These are phyloP conservation scores for Cladobotryum mycophilum DNA, from an alignment of 2,329 filamentous ascomycete genomes.

Conservation along the genomic window DNA sequence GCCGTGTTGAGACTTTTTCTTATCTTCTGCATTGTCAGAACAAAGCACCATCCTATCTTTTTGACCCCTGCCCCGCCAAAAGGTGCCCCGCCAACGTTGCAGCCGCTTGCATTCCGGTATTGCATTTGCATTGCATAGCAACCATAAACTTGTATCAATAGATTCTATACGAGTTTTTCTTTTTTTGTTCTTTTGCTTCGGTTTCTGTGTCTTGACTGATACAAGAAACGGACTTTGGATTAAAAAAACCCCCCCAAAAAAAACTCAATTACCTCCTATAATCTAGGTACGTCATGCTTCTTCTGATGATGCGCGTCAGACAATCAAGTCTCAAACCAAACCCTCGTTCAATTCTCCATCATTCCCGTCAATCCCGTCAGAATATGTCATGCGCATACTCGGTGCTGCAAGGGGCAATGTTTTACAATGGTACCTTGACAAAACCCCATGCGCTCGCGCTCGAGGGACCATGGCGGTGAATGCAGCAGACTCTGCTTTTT, in stretches of 20 bases:
- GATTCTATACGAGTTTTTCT: background rate
- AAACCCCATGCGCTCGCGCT: background rate
- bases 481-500: background rate
- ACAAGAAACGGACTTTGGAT: background rate
- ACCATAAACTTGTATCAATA: background rate
- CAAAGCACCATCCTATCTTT: background rate
- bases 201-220: background rate
- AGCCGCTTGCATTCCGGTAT: background rate
- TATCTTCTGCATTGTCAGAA: no score
- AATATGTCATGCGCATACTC: background rate
- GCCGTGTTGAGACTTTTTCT: no score
- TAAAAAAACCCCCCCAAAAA: no score
- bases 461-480: background rate
- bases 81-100: background rate
- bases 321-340: no score
- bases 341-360: background rate
- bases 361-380: background rate
- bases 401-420: background rate
- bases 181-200: background rate
- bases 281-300: background rate
- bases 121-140: background rate
- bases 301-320: background rate
- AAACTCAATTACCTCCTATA: no score
- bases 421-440: background rate
- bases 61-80: background rate